A percentile compares a stretch with the other conserved stretches of the same genome.
Conservation (phyloP, 2,329 filamentous ascomycete species). For the Diaporthe aspalathi region DNA sequence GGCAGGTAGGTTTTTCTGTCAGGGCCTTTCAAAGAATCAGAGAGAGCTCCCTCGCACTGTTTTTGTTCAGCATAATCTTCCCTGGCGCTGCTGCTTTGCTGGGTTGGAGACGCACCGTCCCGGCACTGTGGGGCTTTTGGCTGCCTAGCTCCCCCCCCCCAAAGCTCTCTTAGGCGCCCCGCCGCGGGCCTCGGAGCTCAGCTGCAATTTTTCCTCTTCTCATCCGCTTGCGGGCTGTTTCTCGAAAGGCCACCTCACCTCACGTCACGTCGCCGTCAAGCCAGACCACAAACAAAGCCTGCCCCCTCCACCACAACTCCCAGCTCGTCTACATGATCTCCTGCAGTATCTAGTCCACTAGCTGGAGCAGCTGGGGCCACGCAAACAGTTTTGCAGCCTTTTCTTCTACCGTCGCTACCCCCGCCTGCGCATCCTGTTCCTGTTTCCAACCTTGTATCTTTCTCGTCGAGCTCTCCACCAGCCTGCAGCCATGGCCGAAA, state of each 20-base stretch:
- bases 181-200: constrained; percentile 22
- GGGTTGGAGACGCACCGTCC: neutral
- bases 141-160: constrained; percentile 12
- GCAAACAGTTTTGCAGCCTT: constrained; percentile 36
- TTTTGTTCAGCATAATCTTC: neutral
- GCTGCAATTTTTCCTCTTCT: constrained; percentile 36
- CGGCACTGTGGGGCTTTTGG: neutral
- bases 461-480: neutral
- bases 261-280: neutral
- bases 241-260: constrained; percentile 39
- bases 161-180: constrained; percentile 13
- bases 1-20: neutral
- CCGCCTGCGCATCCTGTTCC: neutral
- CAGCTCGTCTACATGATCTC: constrained; percentile 11
- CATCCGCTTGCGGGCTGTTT: constrained; percentile 14
- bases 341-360: neutral
- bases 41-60: neutral
- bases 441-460: neutral
- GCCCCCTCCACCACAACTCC: neutral
- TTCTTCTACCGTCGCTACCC: neutral
- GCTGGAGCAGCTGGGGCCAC: constrained; percentile 1
- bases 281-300: neutral
- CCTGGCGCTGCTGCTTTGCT: neutral
- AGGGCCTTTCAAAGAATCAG: neutral
- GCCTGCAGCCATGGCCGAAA: constrained; percentile 50